These are phyloP conservation scores for Retiboletus flavoniger DNA, from an alignment of 1,284 basidiomycete genomes.

Conservation along the genomic window DNA sequence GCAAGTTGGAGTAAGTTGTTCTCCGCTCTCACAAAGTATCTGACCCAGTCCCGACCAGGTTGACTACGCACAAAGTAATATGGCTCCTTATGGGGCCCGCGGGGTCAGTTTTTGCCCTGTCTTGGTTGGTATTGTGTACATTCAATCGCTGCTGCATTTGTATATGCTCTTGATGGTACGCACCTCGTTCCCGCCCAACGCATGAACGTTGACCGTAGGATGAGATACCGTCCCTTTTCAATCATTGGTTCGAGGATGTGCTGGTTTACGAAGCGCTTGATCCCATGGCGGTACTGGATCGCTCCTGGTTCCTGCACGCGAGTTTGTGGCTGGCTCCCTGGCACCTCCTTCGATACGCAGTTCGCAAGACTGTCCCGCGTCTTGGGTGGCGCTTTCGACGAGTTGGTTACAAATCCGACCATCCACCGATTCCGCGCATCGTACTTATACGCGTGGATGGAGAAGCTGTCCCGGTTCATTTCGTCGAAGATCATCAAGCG, in stretches of 20 bases:
- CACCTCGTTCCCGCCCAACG: background rate
- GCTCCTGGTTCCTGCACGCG: slow-evolving; percentile 3
- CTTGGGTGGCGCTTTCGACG: background rate
- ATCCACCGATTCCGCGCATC: slow-evolving; percentile 15
- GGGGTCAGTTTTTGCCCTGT: slow-evolving; percentile 26
- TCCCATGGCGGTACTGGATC: background rate
- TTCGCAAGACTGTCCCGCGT: background rate
- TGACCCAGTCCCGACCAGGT: slow-evolving; percentile 10
- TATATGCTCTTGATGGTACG: slow-evolving; percentile 29
- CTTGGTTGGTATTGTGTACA: slow-evolving; percentile 14
- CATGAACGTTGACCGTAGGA: slow-evolving; percentile 1
- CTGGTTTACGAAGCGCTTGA: slow-evolving; percentile 17
- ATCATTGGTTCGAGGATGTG: slow-evolving; percentile 24
- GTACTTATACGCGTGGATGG: slow-evolving; percentile 18
- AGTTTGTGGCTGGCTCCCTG: slow-evolving; percentile 11
- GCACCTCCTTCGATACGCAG: slow-evolving; percentile 6
- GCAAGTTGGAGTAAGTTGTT: slow-evolving; percentile 2
- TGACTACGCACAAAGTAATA: background rate
- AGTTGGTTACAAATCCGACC: background rate
- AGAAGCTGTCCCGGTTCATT: slow-evolving; percentile 9
- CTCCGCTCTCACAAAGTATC: background rate
- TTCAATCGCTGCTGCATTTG: slow-evolving; percentile 20
- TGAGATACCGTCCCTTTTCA: slow-evolving; percentile 20
- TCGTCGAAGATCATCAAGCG: slow-evolving; percentile 6
- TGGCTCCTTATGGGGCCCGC: slow-evolving; percentile 9